Evolutionary conservation across 140 eudicot genomes (phyloP).

Genomic region (Artemisia princeps): DNA sequence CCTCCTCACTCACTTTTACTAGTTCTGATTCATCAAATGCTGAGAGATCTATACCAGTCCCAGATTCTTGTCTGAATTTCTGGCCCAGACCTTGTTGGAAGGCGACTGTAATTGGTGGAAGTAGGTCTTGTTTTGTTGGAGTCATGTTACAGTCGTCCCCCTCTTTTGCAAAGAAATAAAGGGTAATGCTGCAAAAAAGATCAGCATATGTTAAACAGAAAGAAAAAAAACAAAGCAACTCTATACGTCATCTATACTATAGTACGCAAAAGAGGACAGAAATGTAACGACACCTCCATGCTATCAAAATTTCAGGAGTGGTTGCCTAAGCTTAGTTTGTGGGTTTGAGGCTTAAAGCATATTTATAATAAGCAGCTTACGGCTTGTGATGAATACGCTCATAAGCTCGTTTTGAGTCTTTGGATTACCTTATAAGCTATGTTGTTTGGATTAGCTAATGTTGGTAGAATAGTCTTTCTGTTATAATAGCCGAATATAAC

Average conservation of each 20-base stretch:
- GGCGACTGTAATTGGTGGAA: slow-evolving; percentile 52
- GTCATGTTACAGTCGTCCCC: slow-evolving; percentile 68
- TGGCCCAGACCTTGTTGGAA: slow-evolving; percentile 84
- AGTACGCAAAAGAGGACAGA: neutral
- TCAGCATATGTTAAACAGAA: slow-evolving; percentile 5
- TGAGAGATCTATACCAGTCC: slow-evolving; percentile 73
- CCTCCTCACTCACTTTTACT: slow-evolving; percentile 42
- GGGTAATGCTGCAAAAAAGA: slow-evolving; percentile 47
- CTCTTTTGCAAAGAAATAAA: slow-evolving; percentile 88
- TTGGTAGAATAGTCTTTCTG: too few relatives aligned
- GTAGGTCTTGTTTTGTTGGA: slow-evolving; percentile 49
- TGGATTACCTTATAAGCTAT: too few relatives aligned
- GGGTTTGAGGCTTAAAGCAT: too few relatives aligned
- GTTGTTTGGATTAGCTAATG: too few relatives aligned
- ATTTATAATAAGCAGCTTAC: too few relatives aligned
- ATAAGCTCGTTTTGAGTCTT: too few relatives aligned
- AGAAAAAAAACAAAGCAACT: neutral
- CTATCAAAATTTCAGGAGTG: neutral
- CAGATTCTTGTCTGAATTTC: slow-evolving; percentile 67
- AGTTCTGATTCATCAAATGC: slow-evolving; percentile 53
- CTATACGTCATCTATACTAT: neutral
- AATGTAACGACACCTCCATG: neutral
- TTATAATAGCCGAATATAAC: too few relatives aligned
- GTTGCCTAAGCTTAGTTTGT: too few relatives aligned
- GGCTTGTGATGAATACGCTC: too few relatives aligned